Base-by-base conservation (phyloP, 1,284 basidiomycete species). In the Puccinia novopanici region DNA sequence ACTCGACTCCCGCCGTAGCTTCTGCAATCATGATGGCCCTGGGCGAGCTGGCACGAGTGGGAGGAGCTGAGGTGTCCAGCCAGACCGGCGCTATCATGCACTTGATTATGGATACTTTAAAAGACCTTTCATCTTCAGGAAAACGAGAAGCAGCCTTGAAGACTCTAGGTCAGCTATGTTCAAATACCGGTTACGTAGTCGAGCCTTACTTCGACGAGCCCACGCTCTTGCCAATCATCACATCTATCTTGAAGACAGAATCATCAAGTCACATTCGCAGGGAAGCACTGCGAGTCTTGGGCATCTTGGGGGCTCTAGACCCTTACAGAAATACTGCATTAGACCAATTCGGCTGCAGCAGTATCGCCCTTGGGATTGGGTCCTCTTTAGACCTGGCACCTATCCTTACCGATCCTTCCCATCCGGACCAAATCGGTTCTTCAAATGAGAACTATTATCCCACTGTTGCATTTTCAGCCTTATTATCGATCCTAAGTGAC, bases 291-390 rank as follows among this genome's bases (percentile, higher is more conserved):
- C 92, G 95, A 83, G 96, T 98, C 3, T 89, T 99, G 84, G 97
- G 97, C 82, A 95, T 98, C 81, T 88, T 99, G 4, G 97, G 97
- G 81, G 97, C 97, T n/a, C 88, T 99, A 45, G 97, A 99, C 86
- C 97, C 97, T 0, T 99, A 98, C 87, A 89, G 92, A 84, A 92
- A 96, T 84, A 80, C 57, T 24, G 93, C 93, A 84, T 71, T 86
- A 71, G 81, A 57, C 70, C 85, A 24, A 72, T 73, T 54, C 40
- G 75, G 74, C 37, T 59, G 61, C 45, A 73, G 59, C 50, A 50
- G 52, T 30, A 65, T 80, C 27, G 54, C 52, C 30, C 40, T 74
- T 50, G 76, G 81, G 57, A 75, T 71, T 45, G 75, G 61, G 30
- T 65, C 73, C 30, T 24, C 72, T 34, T 34, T 76, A 24, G 74